These are phyloP conservation scores for Cordia subcordata DNA, from an alignment of 257 asterid species.

Conservation along the genomic window DNA sequence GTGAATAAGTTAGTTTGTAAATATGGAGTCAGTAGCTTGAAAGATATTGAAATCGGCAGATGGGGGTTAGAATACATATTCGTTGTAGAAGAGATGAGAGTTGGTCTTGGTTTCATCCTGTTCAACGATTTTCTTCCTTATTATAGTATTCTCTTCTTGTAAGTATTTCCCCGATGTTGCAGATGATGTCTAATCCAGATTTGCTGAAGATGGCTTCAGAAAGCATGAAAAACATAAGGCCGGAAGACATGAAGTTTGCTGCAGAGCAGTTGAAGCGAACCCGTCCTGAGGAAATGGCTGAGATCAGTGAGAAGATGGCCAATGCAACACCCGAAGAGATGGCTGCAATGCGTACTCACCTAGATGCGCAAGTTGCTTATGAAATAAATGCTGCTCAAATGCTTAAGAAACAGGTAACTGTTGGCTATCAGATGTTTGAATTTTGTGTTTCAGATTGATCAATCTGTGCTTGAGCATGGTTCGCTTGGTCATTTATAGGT, in stretches of 20 bases:
- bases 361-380: constrained; percentile 81
- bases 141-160: too few species aligned
- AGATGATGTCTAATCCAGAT: constrained; percentile 99
- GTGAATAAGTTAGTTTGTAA: too few species aligned
- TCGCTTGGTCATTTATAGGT: background rate
- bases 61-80: too few species aligned
- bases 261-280: constrained; percentile 92
- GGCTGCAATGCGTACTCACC: constrained; percentile 67
- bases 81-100: background rate
- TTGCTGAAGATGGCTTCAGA: constrained; percentile 89
- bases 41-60: too few species aligned
- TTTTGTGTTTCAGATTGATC: background rate
- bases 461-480: background rate
- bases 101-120: constrained; percentile 9
- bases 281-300: constrained; percentile 90
- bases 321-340: constrained; percentile 90
- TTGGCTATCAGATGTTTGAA: background rate
- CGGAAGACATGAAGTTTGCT: constrained; percentile 82
- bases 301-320: constrained; percentile 84
- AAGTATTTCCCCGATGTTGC: constrained; percentile 22
- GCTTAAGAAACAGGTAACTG: constrained; percentile 83
- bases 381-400: constrained; percentile 77
- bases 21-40: too few species aligned
- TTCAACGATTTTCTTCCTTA: background rate
- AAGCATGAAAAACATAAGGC: constrained; percentile 84